Evolutionary conservation across 306 rosid species (phyloP).

Genomic region (Rubus idaeus): DNA sequence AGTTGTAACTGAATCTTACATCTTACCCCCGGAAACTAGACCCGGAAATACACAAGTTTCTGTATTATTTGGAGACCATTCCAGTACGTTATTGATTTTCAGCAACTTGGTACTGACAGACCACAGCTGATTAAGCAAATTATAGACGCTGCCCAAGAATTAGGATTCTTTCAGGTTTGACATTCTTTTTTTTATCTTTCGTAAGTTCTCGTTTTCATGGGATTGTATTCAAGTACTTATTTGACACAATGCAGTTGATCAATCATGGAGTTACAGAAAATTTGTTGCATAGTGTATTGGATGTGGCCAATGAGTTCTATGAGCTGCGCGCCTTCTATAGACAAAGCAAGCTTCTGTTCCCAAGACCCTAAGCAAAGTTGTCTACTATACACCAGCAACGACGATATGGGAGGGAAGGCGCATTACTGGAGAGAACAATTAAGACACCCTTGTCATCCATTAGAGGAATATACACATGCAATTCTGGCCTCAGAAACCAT

Average conservation of each 20-base stretch:
- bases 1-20: constrained; percentile 14
- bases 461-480: constrained; percentile 21
- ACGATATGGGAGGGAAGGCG: constrained; percentile 3
- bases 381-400: constrained; percentile 15
- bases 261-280: constrained; percentile 16
- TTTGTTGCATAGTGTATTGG: neutral
- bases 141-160: constrained; percentile 13
- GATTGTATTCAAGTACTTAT: neutral
- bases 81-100: constrained; percentile 9
- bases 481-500: constrained; percentile 20
- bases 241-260: constrained; percentile 8
- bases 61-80: neutral
- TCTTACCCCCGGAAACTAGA: constrained; percentile 7
- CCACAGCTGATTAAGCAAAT: constrained; percentile 4
- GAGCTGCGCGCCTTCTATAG: constrained; percentile 15
- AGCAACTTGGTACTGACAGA: neutral
- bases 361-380: constrained; percentile 22
- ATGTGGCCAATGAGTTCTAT: constrained; percentile 19
- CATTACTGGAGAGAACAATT: constrained; percentile 22
- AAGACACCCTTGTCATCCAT: constrained; percentile 20
- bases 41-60: neutral
- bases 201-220: neutral
- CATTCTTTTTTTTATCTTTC: neutral
- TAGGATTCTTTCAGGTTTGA: constrained; percentile 18
- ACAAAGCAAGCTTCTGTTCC: constrained; percentile 19